phyloP scores from a whole-genome alignment of 192 early-diverging fungal species.

The Gamsiella multidivaricata region DNA sequence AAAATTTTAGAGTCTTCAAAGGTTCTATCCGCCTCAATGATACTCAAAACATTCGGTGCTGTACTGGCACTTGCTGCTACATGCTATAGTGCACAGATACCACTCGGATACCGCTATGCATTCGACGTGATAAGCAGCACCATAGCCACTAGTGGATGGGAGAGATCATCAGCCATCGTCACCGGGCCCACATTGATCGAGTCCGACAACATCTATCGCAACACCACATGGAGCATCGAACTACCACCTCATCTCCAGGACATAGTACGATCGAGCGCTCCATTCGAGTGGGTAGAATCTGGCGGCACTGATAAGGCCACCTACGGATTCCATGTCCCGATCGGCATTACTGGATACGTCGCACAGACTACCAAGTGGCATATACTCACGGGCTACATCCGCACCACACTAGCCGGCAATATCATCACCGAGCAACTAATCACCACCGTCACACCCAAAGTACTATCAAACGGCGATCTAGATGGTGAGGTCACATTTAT shows the following conservation, averaged over 20 bases:
- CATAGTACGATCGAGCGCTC: constrained; percentile 3
- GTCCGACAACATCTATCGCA: not conserved
- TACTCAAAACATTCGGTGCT: not conserved
- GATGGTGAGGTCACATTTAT: constrained; percentile 7
- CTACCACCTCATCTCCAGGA: constrained; percentile 1
- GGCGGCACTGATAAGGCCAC: not conserved
- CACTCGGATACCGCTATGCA: constrained; percentile 1
- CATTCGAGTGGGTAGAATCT: constrained; percentile 8
- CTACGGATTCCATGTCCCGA: constrained; percentile 4
- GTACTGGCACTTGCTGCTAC: not conserved
- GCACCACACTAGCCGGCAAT: not conserved
- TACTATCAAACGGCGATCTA: not conserved
- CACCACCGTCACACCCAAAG: constrained; percentile 4
- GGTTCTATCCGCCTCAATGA: too few relatives aligned
- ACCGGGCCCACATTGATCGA: not conserved
- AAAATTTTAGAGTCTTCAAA: too few relatives aligned
- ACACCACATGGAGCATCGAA: constrained; percentile 9
- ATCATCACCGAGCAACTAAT: not conserved
- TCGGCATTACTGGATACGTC: constrained; percentile 8
- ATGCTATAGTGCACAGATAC: not conserved
- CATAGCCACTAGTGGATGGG: constrained; percentile 2
- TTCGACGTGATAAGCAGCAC: constrained; percentile 5
- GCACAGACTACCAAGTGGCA: not conserved
- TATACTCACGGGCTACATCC: not conserved
- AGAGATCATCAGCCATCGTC: constrained; percentile 10